Conservation (phyloP, 352 stramenopile genomes). For the Lagenidium sp. region DNA sequence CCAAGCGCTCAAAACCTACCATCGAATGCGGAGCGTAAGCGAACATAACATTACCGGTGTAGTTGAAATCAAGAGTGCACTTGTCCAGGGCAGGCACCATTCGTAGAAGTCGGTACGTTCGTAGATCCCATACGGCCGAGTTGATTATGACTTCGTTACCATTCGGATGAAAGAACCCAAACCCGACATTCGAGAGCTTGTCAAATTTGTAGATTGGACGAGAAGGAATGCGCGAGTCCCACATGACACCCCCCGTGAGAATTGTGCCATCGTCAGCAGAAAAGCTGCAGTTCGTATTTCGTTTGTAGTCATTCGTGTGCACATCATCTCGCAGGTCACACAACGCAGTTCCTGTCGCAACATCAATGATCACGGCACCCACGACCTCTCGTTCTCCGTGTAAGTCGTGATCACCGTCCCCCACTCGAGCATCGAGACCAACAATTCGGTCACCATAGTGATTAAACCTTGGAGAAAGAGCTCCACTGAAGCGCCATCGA, state of each 20-base stretch:
- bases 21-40: slow-evolving; percentile 69
- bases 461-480: slow-evolving; percentile 59
- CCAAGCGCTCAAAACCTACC: slow-evolving; percentile 32
- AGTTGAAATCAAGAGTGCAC: slow-evolving; percentile 70
- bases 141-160: slow-evolving; percentile 88
- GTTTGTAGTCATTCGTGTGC: slow-evolving; percentile 64
- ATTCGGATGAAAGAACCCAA: slow-evolving; percentile 79
- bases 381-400: slow-evolving; percentile 20
- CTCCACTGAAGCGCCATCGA: slow-evolving; percentile 57
- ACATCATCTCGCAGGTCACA: slow-evolving; percentile 52
- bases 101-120: slow-evolving; percentile 74
- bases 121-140: slow-evolving; percentile 84
- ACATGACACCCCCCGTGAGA: slow-evolving; percentile 75
- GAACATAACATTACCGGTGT: slow-evolving; percentile 63
- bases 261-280: slow-evolving; percentile 62
- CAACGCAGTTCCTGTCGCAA: slow-evolving; percentile 49
- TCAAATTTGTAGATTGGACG: slow-evolving; percentile 85
- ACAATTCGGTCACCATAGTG: slow-evolving; percentile 71
- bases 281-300: slow-evolving; percentile 77
- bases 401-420: slow-evolving; percentile 22
- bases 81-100: slow-evolving; percentile 85
- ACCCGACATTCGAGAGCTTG: slow-evolving; percentile 78
- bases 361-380: slow-evolving; percentile 57
- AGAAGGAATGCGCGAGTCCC: slow-evolving; percentile 62
- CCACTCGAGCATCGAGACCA: slow-evolving; percentile 38